Conservation (phyloP, 148 eudicot genomes). For the Rhododendron kiyosumense region DNA sequence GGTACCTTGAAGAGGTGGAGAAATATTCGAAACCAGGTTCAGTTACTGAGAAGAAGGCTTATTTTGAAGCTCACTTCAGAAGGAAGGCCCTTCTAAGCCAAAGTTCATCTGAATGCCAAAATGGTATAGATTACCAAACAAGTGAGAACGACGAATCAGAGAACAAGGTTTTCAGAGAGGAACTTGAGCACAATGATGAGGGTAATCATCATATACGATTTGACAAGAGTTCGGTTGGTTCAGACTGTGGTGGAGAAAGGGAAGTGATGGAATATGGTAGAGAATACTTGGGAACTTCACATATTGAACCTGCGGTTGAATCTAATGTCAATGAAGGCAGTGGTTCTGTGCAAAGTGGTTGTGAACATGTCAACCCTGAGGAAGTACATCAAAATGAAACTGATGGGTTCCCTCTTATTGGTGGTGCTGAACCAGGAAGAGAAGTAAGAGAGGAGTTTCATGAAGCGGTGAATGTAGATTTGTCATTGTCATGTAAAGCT, state of each 20-base stretch:
- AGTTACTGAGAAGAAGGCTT: constrained; percentile 70
- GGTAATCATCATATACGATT: constrained; percentile 6
- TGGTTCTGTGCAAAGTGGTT: background rate
- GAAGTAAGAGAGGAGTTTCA: constrained; percentile 16
- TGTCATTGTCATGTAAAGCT: constrained; percentile 15
- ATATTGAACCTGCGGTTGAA: constrained; percentile 25
- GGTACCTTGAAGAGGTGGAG: constrained; percentile 78
- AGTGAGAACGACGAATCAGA: constrained; percentile 31
- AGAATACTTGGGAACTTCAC: constrained; percentile 14
- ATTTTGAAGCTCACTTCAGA: constrained; percentile 71
- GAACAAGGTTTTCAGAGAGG: constrained; percentile 17
- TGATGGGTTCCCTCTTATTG: background rate
- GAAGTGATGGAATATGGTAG: constrained; percentile 18
- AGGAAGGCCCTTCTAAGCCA: constrained; percentile 47
- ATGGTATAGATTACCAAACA: constrained; percentile 25
- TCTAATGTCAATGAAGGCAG: constrained; percentile 1
- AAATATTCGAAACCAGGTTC: constrained; percentile 70
- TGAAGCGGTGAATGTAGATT: constrained; percentile 3
- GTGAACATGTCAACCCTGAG: constrained; percentile 9
- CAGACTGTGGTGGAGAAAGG: constrained; percentile 18
- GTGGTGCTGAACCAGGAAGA: constrained; percentile 15
- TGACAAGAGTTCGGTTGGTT: constrained; percentile 28
- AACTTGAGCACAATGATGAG: constrained; percentile 18
- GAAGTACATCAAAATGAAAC: constrained; percentile 20
- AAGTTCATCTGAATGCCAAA: constrained; percentile 37